Percentiles rank a stretch among this genome's conserved stretches.
Conservation (phyloP, 306 rosid species). For the Cucurbita maxima region DNA sequence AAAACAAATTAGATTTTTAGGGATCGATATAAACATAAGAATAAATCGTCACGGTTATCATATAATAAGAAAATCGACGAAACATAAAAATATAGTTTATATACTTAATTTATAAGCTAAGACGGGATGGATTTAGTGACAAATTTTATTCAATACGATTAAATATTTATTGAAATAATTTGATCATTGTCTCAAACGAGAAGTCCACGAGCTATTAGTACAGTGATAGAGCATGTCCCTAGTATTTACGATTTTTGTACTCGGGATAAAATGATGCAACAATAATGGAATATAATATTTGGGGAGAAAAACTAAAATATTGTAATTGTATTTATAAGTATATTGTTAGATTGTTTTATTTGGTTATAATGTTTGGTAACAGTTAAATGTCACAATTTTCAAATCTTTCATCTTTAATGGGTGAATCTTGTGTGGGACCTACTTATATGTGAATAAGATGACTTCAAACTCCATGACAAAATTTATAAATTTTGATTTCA, state of each 20-base stretch:
- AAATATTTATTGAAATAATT: not conserved
- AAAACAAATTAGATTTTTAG: too few relatives aligned
- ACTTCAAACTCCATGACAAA: not conserved
- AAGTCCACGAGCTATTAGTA: too few relatives aligned
- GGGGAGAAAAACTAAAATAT: not conserved
- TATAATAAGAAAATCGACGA: too few relatives aligned
- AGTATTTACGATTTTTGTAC: too few relatives aligned
- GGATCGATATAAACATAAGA: too few relatives aligned
- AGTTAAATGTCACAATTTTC: constrained; percentile 3
- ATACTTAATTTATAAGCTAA: not conserved
- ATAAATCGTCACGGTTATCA: too few relatives aligned
- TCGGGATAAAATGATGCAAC: not conserved
- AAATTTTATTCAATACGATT: not conserved
- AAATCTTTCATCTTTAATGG: constrained; percentile 3
- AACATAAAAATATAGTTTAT: not conserved
- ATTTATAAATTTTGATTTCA: not conserved
- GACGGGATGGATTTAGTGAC: not conserved
- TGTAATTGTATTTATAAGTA: not conserved
- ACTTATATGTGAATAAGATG: not conserved
- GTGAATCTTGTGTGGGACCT: not conserved
- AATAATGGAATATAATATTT: not conserved
- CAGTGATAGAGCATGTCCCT: too few relatives aligned
- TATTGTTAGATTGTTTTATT: not conserved
- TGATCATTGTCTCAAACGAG: not conserved
- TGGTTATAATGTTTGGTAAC: not conserved